Evolutionary conservation across 192 early-diverging fungal species (phyloP).

Genomic region (Lobosporangium transversale): DNA sequence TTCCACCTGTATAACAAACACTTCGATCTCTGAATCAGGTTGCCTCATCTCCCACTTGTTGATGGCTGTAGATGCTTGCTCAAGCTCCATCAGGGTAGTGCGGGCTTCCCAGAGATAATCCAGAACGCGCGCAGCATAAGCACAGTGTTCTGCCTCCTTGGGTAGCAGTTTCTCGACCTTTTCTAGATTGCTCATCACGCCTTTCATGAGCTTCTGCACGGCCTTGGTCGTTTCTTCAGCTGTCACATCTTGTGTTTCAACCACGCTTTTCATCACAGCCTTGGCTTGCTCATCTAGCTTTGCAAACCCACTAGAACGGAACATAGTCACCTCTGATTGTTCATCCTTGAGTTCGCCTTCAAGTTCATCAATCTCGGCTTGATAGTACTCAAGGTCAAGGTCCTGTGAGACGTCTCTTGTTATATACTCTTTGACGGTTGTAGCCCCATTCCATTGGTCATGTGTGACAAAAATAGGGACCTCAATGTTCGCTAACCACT

Average conservation of each 20-base stretch:
- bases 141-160: constrained; percentile 36
- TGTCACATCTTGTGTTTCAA: constrained; percentile 24
- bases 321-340: constrained; percentile 31
- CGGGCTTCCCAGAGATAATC: constrained; percentile 21
- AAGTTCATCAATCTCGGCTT: constrained; percentile 31
- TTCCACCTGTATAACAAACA: constrained; percentile 6
- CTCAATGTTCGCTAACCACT: constrained; percentile 42
- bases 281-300: constrained; percentile 46
- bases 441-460: constrained; percentile 31
- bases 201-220: constrained; percentile 38
- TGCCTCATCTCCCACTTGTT: constrained; percentile 41
- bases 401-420: constrained; percentile 21
- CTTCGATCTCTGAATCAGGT: constrained; percentile 29
- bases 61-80: constrained; percentile 16
- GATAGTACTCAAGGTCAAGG: constrained; percentile 21
- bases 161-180: constrained; percentile 47
- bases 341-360: constrained; percentile 32
- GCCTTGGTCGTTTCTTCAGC: constrained; percentile 18
- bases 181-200: constrained; percentile 41
- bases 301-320: constrained; percentile 42
- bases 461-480: constrained; percentile 27
- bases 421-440: constrained; percentile 33
- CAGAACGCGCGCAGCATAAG: constrained; percentile 25
- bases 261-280: constrained; percentile 20
- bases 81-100: constrained; percentile 12